Base-by-base conservation (phyloP, 306 rosid genomes). In the Rosa lucieae region DNA sequence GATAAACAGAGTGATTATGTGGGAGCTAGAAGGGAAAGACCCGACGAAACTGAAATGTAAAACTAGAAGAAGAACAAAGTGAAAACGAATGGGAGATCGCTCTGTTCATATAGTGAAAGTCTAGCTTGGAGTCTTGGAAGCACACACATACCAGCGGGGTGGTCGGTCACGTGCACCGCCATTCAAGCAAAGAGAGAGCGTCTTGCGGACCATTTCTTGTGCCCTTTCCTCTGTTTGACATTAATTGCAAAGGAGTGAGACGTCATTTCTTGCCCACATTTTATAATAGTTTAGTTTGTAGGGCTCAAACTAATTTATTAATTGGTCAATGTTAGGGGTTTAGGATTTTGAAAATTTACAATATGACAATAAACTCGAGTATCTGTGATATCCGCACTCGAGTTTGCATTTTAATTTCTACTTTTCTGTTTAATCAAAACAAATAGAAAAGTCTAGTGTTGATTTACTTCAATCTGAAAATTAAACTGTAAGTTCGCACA, bases 151-250 rank as follows among this genome's bases (percentile, higher is more conserved):
- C 5, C 26, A 14, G 72, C 17, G 43, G 49, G 65, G 52, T 65
- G 74, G 11, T 29, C 69, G 10, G 53, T 56, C 81, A 71, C 78
- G 66, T 71, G 74, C 70, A 6, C 68, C 48, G 13, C 58, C 71
- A 48, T 63, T 26, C 35, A 40, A 55, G 53, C 58, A 62, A 71
- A 61, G 77, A 74, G 80, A 66, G 70, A 66, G 70, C 70, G 70
- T 66, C 70, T 66, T 66, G 46, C 70, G 70, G 70, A 66, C 70
- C 70, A 35, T 37, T 37, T 15, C 70, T 66, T 66, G n/a, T 40
- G 72, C 47, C 48, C 49, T 67, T 35, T 67, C 46, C 49, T 40
- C 72, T 26, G 49, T 67, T 67, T 3, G 14, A 67, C 29, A 67
- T 67, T 67, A 67, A 67, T 40, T 39, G 48, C 48, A 9, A 20